Evolutionary conservation across 495 filamentous ascomycete genomes (phyloP).

Genomic region (Trichoderma gamsii): DNA sequence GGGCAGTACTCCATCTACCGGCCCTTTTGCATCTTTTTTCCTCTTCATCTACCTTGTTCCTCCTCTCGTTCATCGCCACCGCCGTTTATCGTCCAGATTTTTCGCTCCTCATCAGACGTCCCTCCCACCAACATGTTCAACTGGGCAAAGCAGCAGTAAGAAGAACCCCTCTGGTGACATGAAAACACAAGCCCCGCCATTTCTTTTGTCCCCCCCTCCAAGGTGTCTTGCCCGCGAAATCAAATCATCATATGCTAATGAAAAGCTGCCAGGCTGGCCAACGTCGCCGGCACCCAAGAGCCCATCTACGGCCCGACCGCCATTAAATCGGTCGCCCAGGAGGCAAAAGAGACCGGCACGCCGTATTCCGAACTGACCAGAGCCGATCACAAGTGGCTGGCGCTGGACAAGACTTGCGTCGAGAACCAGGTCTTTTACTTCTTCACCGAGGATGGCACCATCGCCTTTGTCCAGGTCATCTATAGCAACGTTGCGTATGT

Average conservation of each 20-base stretch:
- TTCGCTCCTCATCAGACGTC: neutral
- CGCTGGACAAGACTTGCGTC: slow-evolving; percentile 76
- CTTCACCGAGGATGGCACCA: slow-evolving; percentile 66
- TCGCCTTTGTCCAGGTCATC: slow-evolving; percentile 83
- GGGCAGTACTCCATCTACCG: neutral
- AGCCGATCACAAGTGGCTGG: slow-evolving; percentile 75
- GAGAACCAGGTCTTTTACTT: slow-evolving; percentile 97
- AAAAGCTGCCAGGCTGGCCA: slow-evolving; percentile 60
- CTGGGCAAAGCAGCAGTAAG: slow-evolving; percentile 70
- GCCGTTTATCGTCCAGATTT: neutral
- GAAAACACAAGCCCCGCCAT: neutral
- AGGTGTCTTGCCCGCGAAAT: neutral
- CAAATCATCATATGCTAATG: slow-evolving; percentile 9
- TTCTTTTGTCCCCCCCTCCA: neutral
- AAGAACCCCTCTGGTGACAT: slow-evolving; percentile 14
- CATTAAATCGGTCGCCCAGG: slow-evolving; percentile 75
- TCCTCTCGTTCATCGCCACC: neutral
- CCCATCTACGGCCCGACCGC: slow-evolving; percentile 91
- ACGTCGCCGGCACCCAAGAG: slow-evolving; percentile 91
- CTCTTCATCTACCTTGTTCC: neutral
- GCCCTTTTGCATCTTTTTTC: neutral
- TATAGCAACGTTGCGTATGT: slow-evolving; percentile 96
- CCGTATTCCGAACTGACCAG: slow-evolving; percentile 75
- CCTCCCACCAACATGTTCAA: slow-evolving; percentile 36
- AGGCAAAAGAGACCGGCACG: slow-evolving; percentile 55